Evolutionary conservation across 371 early-diverging fungal genomes (phyloP), one percentile per base, ranked within the genome.

Genomic region (Syncephalis fuscata): DNA sequence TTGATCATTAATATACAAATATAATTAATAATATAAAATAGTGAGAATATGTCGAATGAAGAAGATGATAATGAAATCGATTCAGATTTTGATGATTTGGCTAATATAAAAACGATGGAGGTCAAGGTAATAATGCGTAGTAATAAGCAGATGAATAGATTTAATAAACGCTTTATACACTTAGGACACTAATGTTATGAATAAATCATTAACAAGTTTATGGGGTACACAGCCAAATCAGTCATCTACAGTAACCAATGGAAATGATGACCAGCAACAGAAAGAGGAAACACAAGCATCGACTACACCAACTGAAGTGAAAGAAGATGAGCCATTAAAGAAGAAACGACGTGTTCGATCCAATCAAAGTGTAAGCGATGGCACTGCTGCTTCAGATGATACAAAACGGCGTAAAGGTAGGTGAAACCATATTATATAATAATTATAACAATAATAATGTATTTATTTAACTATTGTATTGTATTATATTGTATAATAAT

Each of bases 111-210:
- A 41, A 22, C 36, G 3, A 52, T 52, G 52, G 52, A 52, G 19
- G 47, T 52, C 11, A 52, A 52, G 43, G 50, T 50, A 25, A 9
- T 17, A 24, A 20, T 14, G 19, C n/a, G 23, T 3, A 38, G n/a
- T 27, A 26, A 23, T 41, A 36, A 21, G 39, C 10, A 48, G 9
- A 11, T 9, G 21, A 42, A 42, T 16, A 8, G 7, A 42, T 9
- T 17, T 17, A 9, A 42, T 9, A 11, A 42, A 11, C n/a, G 7
- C n/a, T 42, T 22, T 40, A 25, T 9, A 59, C 24, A 47, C 60
- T 44, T 53, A 61, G 59, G 75, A 77, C 38, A 68, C 65, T 40
- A 83, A 82, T 52, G 66, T 73, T 2, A 78, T 85, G 81, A 85
- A 85, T 52, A 76, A 76, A 41, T 78, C 70, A 42, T 67, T 85